Base-by-base conservation (phyloP, 805 yeast genomes). In the Lipomyces yamanashiensis region DNA sequence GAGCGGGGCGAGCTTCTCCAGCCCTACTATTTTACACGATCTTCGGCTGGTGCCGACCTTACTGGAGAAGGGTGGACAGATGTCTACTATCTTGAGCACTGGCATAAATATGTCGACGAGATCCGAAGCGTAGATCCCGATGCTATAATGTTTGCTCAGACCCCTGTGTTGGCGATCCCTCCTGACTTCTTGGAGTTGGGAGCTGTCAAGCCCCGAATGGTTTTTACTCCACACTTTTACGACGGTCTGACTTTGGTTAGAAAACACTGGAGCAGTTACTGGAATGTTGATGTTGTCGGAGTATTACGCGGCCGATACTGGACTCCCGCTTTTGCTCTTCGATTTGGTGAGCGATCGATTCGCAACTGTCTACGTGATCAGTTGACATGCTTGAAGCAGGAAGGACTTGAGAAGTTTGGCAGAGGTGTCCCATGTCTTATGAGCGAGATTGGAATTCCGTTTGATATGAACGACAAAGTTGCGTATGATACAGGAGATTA, bases 381-480 rank as follows among this genome's bases (percentile, higher is more conserved):
- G 76, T 78, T 93, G 62, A 70, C 74, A n/a, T 87, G 83, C 62
- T 82, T 93, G 78, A 82, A 81, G 59, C 72, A 74, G 21, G 98
- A 95, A 73, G 85, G 91, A 4, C 73, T 77, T 6, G 81, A 80
- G 3, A 74, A 82, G 37, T 75, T 92, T 43, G 98, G 98, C 2
- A 62, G 69, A 1, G 56, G 74, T 9, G 80, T 91, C 9, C 97
- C 98, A 0, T 82, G 88, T 9, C 76, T 93, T 23, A 86, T 95
- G 81, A 85, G 96, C 0, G 99, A 93, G 75, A 92, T 93, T n/a
- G 99, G 99, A 6, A 90, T 93, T 87, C 98, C 99, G 2, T 90
- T 88, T 74, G 97, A 95, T 74, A 90, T 93, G 97, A 92, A 93
- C 75, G 81, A 84, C 63, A 90, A 89, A 72, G 79, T 77, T 54